phyloP scores from a whole-genome alignment of 129 eudicot genomes.

The Dittrichia graveolens region DNA sequence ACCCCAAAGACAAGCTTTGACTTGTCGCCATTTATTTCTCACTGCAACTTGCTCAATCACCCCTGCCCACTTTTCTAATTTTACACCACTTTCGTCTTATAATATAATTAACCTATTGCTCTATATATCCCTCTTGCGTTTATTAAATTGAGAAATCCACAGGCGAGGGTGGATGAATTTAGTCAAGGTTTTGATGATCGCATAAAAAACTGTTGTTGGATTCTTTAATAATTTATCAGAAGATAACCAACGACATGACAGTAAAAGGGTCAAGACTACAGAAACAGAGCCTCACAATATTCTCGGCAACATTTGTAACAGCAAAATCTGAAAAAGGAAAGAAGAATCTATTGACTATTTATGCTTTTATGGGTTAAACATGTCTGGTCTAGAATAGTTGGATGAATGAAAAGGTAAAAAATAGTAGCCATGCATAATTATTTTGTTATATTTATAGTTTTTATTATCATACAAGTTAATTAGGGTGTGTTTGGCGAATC shows the following conservation, averaged over 20 bases:
- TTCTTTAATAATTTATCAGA: not conserved
- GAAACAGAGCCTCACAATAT: no score
- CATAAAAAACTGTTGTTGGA: constrained; percentile 12
- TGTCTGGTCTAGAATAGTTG: no score
- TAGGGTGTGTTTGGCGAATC: no score
- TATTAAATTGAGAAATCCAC: not conserved
- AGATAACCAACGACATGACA: constrained; percentile 2
- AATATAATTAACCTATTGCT: not conserved
- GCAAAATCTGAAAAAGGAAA: no score
- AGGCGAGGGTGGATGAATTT: constrained; percentile 20
- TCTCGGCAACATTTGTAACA: no score
- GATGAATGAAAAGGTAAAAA: no score
- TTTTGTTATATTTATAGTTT: no score
- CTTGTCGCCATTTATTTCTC: constrained; percentile 39
- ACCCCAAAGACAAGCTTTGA: constrained; percentile 32
- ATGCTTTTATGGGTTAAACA: no score
- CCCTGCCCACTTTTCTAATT: not conserved
- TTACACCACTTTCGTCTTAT: not conserved
- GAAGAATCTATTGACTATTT: no score
- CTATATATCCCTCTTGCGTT: constrained; percentile 8
- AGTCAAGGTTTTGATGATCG: constrained; percentile 7
- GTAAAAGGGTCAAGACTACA: not conserved
- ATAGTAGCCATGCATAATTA: no score
- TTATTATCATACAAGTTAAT: no score
- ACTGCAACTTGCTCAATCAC: constrained; percentile 12